phyloP scores from a whole-genome alignment of 371 early-diverging fungal species.

The Zychaea mexicana region DNA sequence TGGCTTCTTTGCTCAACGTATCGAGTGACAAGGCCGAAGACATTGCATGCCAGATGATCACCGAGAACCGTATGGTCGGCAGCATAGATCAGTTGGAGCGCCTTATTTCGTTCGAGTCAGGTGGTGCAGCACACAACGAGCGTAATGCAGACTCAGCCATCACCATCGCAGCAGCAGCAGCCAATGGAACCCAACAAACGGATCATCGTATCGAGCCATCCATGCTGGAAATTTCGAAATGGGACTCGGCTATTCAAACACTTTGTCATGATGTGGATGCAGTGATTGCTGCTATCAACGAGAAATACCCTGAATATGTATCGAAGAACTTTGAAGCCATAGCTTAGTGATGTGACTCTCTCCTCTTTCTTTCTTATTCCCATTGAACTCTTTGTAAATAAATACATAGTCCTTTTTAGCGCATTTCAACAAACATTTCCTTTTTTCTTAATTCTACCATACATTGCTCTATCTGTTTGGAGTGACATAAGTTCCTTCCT shows the following conservation, averaged over 20 bases:
- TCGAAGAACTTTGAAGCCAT: conserved; percentile 3
- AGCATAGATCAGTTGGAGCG: conserved; percentile 90
- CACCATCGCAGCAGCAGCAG: conserved; percentile 37
- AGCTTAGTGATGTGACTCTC: neutral
- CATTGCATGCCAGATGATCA: conserved; percentile 87
- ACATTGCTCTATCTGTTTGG: too few species aligned
- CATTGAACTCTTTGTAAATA: neutral
- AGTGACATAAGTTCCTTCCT: too few species aligned
- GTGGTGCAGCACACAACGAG: conserved; percentile 42
- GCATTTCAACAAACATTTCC: too few species aligned
- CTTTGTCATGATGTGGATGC: conserved; percentile 65
- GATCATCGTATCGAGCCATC: conserved; percentile 43
- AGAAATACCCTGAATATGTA: conserved; percentile 56
- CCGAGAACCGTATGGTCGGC: conserved; percentile 85
- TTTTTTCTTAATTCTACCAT: too few species aligned
- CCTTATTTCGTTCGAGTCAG: conserved; percentile 83
- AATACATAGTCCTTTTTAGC: neutral
- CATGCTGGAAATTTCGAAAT: conserved; percentile 52
- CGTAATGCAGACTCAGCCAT: conserved; percentile 23
- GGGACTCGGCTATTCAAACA: conserved; percentile 65
- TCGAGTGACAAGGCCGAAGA: conserved; percentile 82
- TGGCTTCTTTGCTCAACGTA: conserved; percentile 79
- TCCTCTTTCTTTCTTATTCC: neutral
- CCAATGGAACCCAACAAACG: conserved; percentile 25
- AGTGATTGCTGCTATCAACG: conserved; percentile 54